Percentiles rank a stretch among this genome's conserved stretches.
Conservation (phyloP, 129 eudicot species). For the Glebionis coronaria region DNA sequence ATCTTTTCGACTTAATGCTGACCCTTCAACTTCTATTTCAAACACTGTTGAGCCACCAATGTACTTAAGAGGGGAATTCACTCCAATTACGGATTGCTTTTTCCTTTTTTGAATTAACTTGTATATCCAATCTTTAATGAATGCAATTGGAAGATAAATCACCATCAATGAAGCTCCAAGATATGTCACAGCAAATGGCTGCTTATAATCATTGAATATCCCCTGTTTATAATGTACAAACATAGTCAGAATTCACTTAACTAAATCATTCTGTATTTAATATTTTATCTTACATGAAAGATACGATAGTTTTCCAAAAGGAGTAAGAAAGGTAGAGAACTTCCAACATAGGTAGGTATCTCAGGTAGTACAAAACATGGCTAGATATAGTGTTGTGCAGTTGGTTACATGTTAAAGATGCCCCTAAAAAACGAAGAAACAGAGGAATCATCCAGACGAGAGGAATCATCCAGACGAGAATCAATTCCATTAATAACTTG, state of each 20-base stretch:
- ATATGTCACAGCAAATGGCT: constrained; percentile 99
- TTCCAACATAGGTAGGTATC: too few species aligned
- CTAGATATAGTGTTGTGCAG: constrained; percentile 1
- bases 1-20: constrained; percentile 53
- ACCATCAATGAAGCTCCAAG: constrained; percentile 99
- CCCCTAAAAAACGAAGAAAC: not conserved
- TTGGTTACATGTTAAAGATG: constrained; percentile 20
- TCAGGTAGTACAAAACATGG: not conserved
- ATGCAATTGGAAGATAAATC: constrained; percentile 89
- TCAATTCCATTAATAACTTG: constrained; percentile 21
- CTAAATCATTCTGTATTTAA: not conserved
- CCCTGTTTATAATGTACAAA: constrained; percentile 44
- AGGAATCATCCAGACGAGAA: constrained; percentile 11
- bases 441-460: constrained; percentile 11
- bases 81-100: constrained; percentile 33
- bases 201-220: constrained; percentile 79
- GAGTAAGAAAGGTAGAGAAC: too few species aligned
- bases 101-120: constrained; percentile 44
- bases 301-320: too few species aligned
- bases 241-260: constrained; percentile 1
- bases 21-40: constrained; percentile 66
- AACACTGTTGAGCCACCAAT: constrained; percentile 49
- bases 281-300: too few species aligned
- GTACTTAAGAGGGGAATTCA: constrained; percentile 57
- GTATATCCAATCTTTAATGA: constrained; percentile 69